phyloP scores from a whole-genome alignment of 345 rosid genomes.

The Acer campestre region DNA sequence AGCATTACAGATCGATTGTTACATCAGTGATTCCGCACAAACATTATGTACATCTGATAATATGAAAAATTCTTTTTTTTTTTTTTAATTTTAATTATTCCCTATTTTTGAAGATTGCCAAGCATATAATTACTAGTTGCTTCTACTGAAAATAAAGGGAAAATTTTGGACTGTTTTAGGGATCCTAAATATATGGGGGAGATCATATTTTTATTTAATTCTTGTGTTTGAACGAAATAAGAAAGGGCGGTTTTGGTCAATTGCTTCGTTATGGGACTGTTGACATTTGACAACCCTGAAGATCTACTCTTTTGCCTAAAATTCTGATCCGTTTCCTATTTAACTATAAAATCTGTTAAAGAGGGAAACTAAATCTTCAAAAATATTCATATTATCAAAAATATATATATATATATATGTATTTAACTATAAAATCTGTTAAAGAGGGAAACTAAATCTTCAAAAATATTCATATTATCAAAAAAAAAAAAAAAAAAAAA shows the following conservation, averaged over 20 bases:
- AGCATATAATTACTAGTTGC: conserved; percentile 11
- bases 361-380: neutral
- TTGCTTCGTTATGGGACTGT: conserved; percentile 25
- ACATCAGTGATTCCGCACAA: too few species aligned
- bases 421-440: neutral
- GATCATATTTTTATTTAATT: neutral
- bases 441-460: neutral
- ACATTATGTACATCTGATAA: too few species aligned
- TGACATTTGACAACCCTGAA: conserved; percentile 20
- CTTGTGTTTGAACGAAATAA: neutral
- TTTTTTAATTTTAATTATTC: too few species aligned
- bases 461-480: too few species aligned
- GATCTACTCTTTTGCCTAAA: conserved; percentile 1
- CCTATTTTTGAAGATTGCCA: too few species aligned
- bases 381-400: too few species aligned
- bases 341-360: neutral
- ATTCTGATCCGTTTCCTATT: neutral
- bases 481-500: too few species aligned
- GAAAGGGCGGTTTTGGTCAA: conserved; percentile 17
- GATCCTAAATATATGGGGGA: conserved; percentile 7
- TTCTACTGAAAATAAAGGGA: conserved; percentile 3
- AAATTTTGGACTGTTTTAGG: neutral
- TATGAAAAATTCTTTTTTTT: too few species aligned
- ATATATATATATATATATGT: neutral
- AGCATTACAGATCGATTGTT: too few species aligned